Evolutionary conservation across 768 basidiomycete species (phyloP).

Genomic region (Suillus brevipes): DNA sequence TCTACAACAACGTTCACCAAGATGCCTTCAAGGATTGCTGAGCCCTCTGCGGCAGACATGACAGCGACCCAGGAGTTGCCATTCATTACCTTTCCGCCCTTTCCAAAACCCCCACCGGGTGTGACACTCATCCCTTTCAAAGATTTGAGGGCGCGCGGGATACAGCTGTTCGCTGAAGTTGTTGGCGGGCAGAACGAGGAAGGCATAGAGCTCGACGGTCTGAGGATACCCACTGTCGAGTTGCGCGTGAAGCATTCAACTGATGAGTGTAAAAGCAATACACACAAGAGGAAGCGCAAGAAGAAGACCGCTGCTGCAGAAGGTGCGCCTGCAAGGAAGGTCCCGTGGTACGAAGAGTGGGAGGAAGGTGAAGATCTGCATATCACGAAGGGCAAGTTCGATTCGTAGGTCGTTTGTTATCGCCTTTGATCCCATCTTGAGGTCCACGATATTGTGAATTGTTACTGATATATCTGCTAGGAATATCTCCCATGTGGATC

Average conservation of each 20-base stretch:
- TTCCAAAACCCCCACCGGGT: no score
- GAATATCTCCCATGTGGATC: slow-evolving; percentile 45
- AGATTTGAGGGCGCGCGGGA: no score
- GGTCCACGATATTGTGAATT: slow-evolving; percentile 7
- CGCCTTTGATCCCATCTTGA: not conserved
- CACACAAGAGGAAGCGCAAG: no score
- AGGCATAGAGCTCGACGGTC: no score
- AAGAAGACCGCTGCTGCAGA: slow-evolving; percentile 26
- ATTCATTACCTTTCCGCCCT: slow-evolving; percentile 46
- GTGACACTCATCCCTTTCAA: no score
- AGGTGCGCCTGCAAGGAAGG: slow-evolving; percentile 24
- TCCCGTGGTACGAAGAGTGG: slow-evolving; percentile 75
- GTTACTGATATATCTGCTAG: slow-evolving; percentile 31
- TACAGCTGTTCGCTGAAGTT: no score
- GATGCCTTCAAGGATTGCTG: slow-evolving; percentile 20
- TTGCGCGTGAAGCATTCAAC: no score
- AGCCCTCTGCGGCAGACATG: slow-evolving; percentile 19
- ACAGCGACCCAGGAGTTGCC: slow-evolving; percentile 15
- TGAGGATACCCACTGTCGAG: no score
- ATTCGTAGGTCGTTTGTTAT: slow-evolving; percentile 45
- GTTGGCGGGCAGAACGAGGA: no score
- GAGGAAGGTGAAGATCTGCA: slow-evolving; percentile 56
- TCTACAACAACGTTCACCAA: slow-evolving; percentile 15
- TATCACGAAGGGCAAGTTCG: slow-evolving; percentile 40
- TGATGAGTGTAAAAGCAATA: no score